Evolutionary conservation across 192 early-diverging fungal genomes (phyloP), one percentile per base, ranked within the genome.

Genomic region (Coemansia sp.): DNA sequence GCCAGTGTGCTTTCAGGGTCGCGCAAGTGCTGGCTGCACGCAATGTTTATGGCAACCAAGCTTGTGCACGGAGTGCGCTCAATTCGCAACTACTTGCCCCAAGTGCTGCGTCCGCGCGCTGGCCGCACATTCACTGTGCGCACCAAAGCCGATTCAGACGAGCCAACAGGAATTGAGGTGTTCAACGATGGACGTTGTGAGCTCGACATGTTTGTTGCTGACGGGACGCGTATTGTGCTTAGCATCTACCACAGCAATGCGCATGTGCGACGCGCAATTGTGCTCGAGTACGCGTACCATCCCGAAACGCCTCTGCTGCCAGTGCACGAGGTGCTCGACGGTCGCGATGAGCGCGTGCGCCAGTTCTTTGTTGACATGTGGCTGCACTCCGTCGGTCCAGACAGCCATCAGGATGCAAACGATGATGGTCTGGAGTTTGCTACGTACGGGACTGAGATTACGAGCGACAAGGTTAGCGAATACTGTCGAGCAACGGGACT

Each of bases 351-450:
- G 48, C 85, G 92, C 49, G 90, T 96, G 68, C 92, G 91, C 70
- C 82, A 86, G 39, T 95, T 97, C 82, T 97, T 94, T 82, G 83
- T 82, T 41, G 83, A 87, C 53, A 85, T 93, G 15, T 95, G 94
- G 93, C 85, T 87, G 61, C 76, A 79, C 32, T 35, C 45, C 54
- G 11, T 32, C 4, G 23, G 15, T 21, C 22, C 32, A 35, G 32
- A 8, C 32, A 7, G 32, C 7, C 32, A 35, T 35, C 32, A 38
- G n/a, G 24, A 25, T 17, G 17, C 35, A 5, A 17, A 10, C 3
- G 59, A 52, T 2, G 59, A 50, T 19, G 11, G 17, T 19, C 24
- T 63, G 4, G 60, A 58, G 56, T 69, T 69, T 58, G 21, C 10
- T 1, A 57, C 68, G 0, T 5, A 24, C 0, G 57, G 24, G 0